Evolutionary conservation across 2,329 filamentous ascomycete genomes (phyloP).

Genomic region (Cyanodermella asteris): DNA sequence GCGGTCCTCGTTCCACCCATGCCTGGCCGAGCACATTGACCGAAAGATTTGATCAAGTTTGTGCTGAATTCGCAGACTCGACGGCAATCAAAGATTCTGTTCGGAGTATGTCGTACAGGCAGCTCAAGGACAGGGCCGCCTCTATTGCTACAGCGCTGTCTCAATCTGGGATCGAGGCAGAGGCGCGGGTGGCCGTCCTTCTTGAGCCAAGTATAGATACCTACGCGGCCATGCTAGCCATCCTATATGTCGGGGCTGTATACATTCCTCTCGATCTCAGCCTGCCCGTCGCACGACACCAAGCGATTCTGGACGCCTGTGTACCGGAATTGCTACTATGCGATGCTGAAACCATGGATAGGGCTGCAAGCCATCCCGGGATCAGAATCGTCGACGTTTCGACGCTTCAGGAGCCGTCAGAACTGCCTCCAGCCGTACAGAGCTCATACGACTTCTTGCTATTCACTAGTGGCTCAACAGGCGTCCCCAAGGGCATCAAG

Average conservation of each 20-base stretch:
- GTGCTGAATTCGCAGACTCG: neutral
- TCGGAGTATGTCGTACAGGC: neutral
- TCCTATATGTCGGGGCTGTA: conserved; percentile 12
- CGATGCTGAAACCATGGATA: neutral
- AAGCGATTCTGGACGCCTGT: conserved; percentile 7
- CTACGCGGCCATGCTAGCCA: conserved; percentile 14
- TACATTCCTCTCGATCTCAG: conserved; percentile 15
- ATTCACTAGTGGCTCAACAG: conserved; percentile 5
- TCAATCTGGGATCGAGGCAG: neutral
- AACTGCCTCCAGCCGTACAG: neutral
- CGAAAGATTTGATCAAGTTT: no score
- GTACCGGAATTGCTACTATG: neutral
- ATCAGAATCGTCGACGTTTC: no score
- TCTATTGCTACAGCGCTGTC: neutral
- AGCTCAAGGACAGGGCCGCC: neutral
- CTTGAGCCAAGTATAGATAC: conserved; percentile 7
- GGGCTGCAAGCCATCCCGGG: no score
- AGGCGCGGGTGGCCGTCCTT: neutral
- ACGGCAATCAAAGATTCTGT: neutral
- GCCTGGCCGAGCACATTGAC: no score
- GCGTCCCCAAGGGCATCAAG: conserved; percentile 5
- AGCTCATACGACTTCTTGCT: conserved; percentile 1
- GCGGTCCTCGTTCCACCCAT: no score
- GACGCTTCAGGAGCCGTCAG: neutral
- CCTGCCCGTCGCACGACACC: conserved; percentile 9